These are phyloP conservation scores for Trichoderma koningiopsis DNA, from an alignment of 2,329 filamentous ascomycete genomes.

Conservation along the genomic window DNA sequence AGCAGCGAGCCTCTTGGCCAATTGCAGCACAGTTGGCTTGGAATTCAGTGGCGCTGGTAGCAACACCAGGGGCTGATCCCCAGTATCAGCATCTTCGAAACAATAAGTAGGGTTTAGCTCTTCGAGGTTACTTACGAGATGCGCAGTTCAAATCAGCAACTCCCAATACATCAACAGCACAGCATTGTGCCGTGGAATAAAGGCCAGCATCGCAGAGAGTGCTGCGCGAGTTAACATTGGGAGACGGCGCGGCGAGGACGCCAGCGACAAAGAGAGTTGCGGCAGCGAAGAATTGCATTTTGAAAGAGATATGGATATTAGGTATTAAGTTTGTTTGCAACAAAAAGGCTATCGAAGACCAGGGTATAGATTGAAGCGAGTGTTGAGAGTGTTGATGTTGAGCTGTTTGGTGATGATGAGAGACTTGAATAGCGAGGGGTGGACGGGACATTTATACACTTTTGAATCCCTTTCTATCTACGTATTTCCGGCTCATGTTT, in stretches of 20 bases:
- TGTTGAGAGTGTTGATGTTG: not conserved
- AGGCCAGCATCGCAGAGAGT: slow-evolving; percentile 30
- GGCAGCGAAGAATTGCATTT: slow-evolving; percentile 28
- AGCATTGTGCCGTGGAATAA: slow-evolving; percentile 46
- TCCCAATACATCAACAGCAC: slow-evolving; percentile 51
- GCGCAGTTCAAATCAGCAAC: slow-evolving; percentile 50
- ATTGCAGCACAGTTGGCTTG: not conserved
- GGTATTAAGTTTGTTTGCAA: not conserved
- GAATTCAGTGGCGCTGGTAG: not conserved
- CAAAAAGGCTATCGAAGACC: not conserved
- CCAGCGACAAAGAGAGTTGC: slow-evolving; percentile 27
- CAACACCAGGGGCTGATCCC: not conserved
- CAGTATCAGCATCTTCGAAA: not conserved
- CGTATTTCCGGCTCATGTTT: not conserved
- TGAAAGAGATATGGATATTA: not conserved
- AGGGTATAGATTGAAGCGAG: not conserved
- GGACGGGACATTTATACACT: slow-evolving; percentile 21
- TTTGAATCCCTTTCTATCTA: not conserved
- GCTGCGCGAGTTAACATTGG: not conserved
- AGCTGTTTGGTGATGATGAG: slow-evolving; percentile 8
- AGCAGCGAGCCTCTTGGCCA: slow-evolving; percentile 22
- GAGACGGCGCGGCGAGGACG: slow-evolving; percentile 28
- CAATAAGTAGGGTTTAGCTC: no score
- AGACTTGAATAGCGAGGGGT: not conserved
- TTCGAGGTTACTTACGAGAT: slow-evolving; percentile 16